phyloP scores from a whole-genome alignment of 2,329 filamentous ascomycete species.

The Incumbomyces delicatus region DNA sequence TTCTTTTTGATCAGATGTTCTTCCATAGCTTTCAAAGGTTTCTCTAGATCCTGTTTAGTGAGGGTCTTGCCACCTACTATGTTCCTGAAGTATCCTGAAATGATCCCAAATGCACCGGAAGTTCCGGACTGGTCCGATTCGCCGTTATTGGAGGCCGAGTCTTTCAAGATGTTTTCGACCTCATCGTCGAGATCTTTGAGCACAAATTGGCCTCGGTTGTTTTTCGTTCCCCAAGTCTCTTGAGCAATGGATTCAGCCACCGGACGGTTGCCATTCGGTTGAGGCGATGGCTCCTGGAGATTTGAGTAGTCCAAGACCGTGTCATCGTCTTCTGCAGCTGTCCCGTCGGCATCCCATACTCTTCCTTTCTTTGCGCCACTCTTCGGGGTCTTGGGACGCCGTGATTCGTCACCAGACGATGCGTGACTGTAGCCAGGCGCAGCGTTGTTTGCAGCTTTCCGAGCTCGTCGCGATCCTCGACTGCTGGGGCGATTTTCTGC shows the following conservation, averaged over 20 bases:
- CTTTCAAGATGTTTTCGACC: conserved; percentile 77
- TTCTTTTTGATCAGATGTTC: conserved; percentile 93
- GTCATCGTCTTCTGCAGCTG: conserved; percentile 73
- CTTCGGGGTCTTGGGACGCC: conserved; percentile 46
- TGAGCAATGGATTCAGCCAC: conserved; percentile 63
- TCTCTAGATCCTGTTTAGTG: conserved; percentile 78
- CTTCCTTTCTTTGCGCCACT: conserved; percentile 68
- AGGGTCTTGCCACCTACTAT: conserved; percentile 90
- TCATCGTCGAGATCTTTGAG: conserved; percentile 89
- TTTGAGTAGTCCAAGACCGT: conserved; percentile 85
- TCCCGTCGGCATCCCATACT: conserved; percentile 84
- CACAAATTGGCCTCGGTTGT: conserved; percentile 82
- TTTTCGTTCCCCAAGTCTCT: conserved; percentile 74
- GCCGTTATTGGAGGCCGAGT: conserved; percentile 58
- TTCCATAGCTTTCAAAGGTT: conserved; percentile 91
- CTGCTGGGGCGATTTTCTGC: conserved; percentile 60
- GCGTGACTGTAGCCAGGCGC: conserved; percentile 52
- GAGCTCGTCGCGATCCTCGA: conserved; percentile 71
- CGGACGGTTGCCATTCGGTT: conserved; percentile 27
- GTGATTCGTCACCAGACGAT: conserved; percentile 76
- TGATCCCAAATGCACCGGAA: conserved; percentile 68
- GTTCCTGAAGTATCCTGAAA: conserved; percentile 84
- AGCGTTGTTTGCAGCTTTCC: conserved; percentile 54
- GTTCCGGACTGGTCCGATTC: conserved; percentile 50
- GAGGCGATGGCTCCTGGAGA: conserved; percentile 40